phyloP scores from a whole-genome alignment of 2,329 filamentous ascomycete species.

The Leptographium galeiforme region DNA sequence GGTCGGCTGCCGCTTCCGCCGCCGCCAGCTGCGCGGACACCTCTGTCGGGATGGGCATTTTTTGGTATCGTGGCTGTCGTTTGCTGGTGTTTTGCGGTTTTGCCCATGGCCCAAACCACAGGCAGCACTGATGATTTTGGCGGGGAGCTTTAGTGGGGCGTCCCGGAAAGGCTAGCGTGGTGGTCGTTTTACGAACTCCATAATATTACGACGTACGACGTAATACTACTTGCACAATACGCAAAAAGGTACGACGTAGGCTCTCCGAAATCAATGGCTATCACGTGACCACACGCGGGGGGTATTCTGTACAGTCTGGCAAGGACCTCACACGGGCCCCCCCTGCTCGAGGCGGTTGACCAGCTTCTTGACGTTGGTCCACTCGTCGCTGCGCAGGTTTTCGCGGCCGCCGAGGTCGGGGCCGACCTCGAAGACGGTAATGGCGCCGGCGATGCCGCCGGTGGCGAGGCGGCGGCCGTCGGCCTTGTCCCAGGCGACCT shows the following conservation, averaged over 20 bases:
- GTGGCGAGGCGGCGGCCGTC: constrained; percentile 81
- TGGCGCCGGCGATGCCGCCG: constrained; percentile 78
- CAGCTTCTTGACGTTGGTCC: constrained; percentile 84
- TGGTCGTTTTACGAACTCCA: too few relatives aligned
- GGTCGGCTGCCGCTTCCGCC: constrained; percentile 5
- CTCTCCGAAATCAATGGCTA: neutral
- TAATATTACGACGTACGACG: too few relatives aligned
- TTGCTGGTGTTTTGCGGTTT: neutral
- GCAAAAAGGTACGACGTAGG: too few relatives aligned
- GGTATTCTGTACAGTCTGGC: too few relatives aligned
- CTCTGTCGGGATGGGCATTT: constrained; percentile 3
- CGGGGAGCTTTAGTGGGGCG: neutral
- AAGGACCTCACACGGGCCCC: too few relatives aligned
- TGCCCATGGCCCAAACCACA: too few relatives aligned
- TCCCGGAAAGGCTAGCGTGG: too few relatives aligned
- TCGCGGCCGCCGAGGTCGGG: constrained; percentile 74
- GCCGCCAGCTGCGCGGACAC: constrained; percentile 12
- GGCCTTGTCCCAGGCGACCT: constrained; percentile 81
- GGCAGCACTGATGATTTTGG: neutral
- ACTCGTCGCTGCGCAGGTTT: constrained; percentile 72
- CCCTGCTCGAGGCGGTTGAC: constrained; percentile 68
- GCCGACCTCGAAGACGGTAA: constrained; percentile 89
- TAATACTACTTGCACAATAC: too few relatives aligned
- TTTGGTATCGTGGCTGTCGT: neutral
- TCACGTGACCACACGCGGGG: neutral